Evolutionary conservation across 192 early-diverging fungal species (phyloP).

Genomic region (Kappamyces sp.): DNA sequence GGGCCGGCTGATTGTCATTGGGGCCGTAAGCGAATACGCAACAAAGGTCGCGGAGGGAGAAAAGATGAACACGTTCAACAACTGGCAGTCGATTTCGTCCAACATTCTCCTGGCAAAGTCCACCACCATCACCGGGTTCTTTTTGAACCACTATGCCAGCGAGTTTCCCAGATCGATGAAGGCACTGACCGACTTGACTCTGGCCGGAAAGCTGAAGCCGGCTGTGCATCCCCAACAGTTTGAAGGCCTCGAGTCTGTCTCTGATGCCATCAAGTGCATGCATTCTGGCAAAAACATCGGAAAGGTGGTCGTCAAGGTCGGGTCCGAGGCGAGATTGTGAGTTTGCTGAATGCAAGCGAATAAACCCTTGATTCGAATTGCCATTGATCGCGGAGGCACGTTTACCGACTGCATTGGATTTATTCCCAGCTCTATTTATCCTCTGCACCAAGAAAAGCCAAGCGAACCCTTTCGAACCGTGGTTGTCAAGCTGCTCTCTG

Average conservation of each 20-base stretch:
- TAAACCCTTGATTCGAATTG: slow-evolving; percentile 54
- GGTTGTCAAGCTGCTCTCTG: slow-evolving; percentile 88
- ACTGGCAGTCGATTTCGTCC: slow-evolving; percentile 37
- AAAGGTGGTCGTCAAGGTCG: slow-evolving; percentile 42
- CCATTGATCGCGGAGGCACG: slow-evolving; percentile 93
- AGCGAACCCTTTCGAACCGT: slow-evolving; percentile 30
- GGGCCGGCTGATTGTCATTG: slow-evolving; percentile 30
- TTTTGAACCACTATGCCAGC: slow-evolving; percentile 39
- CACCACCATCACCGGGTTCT: slow-evolving; percentile 49
- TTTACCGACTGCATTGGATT: slow-evolving; percentile 94
- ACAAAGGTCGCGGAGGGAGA: slow-evolving; percentile 17
- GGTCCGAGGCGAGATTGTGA: slow-evolving; percentile 22
- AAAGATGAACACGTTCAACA: slow-evolving; percentile 20
- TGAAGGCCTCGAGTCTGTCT: slow-evolving; percentile 26
- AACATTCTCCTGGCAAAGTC: slow-evolving; percentile 40
- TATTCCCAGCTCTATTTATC: slow-evolving; percentile 31
- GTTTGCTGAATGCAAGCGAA: too few relatives aligned
- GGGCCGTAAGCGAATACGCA: slow-evolving; percentile 25
- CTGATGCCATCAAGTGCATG: slow-evolving; percentile 39
- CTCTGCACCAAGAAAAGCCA: slow-evolving; percentile 6
- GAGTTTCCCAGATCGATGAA: slow-evolving; percentile 27
- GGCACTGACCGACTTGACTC: slow-evolving; percentile 12
- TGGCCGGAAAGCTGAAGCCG: slow-evolving; percentile 31
- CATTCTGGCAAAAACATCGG: slow-evolving; percentile 50
- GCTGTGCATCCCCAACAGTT: slow-evolving; percentile 35